Percentiles rank a stretch among this genome's conserved stretches.
Evolutionary conservation across 2,329 filamentous ascomycete genomes (phyloP).

Genomic region (Fusarium nodosum): DNA sequence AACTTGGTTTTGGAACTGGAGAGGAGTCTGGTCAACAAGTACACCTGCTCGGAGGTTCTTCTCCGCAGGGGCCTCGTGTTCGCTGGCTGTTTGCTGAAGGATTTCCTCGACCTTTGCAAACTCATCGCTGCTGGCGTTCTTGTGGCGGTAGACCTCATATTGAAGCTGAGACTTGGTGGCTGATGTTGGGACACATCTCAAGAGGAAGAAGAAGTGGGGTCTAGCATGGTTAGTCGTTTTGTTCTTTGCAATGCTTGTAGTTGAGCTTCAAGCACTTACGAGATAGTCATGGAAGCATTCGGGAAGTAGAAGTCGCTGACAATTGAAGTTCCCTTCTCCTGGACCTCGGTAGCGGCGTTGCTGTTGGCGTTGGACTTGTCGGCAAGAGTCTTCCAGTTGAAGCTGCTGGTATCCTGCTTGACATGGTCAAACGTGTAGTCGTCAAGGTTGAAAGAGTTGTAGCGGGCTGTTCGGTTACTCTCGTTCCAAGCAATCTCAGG

Average conservation of each 20-base stretch:
- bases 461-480: conserved; percentile 58
- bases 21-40: conserved; percentile 22
- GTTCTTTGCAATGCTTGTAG: conserved; percentile 55
- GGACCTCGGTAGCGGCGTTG: conserved; percentile 25
- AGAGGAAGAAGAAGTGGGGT: conserved; percentile 40
- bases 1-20: conserved; percentile 39
- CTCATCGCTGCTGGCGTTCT: conserved; percentile 28
- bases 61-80: conserved; percentile 27
- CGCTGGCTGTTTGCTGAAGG: conserved; percentile 22
- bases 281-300: conserved; percentile 39
- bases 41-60: conserved; percentile 25
- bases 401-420: conserved; percentile 67
- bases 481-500: conserved; percentile 65
- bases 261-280: conserved; percentile 59
- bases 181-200: conserved; percentile 32
- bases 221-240: conserved; percentile 52
- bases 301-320: conserved; percentile 45
- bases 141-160: conserved; percentile 42
- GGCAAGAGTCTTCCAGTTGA: conserved; percentile 71
- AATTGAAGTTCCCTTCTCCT: conserved; percentile 21
- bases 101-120: conserved; percentile 29
- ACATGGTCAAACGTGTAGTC: conserved; percentile 69
- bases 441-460: conserved; percentile 61
- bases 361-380: conserved; percentile 32
- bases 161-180: conserved; percentile 25